Evolutionary conservation across 129 eudicot species (phyloP).

Genomic region (Solidago caesia): DNA sequence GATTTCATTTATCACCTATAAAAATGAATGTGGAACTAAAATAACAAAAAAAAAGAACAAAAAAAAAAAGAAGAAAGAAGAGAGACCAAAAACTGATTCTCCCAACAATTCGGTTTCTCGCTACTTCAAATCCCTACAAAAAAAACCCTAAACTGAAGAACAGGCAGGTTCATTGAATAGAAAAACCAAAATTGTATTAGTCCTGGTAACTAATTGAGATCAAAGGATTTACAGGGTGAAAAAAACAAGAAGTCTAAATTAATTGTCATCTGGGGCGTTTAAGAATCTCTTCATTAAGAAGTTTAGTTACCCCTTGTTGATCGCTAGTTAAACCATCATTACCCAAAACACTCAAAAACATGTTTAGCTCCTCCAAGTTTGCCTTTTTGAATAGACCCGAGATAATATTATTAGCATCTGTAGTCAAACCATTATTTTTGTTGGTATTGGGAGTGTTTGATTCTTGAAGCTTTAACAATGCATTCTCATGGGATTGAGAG

Average conservation of each 20-base stretch:
- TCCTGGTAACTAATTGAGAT: conserved; percentile 32
- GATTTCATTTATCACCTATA: conserved; percentile 16
- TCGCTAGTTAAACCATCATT: conserved; percentile 38
- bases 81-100: background rate
- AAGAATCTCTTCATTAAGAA: conserved; percentile 67
- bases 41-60: background rate
- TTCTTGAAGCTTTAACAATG: conserved; percentile 11
- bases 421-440: conserved; percentile 27
- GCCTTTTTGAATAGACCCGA: conserved; percentile 71
- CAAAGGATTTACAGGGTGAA: conserved; percentile 43
- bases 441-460: conserved; percentile 28
- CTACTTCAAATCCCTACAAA: conserved; percentile 25
- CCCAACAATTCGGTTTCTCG: conserved; percentile 21
- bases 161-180: conserved; percentile 19
- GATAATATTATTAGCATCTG: conserved; percentile 41
- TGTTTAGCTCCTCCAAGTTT: conserved; percentile 57
- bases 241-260: conserved; percentile 21
- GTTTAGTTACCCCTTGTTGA: conserved; percentile 38
- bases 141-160: conserved; percentile 26
- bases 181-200: conserved; percentile 3
- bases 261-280: conserved; percentile 47
- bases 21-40: conserved; percentile 30
- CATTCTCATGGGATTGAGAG: conserved; percentile 35
- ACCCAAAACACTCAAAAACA: conserved; percentile 45
- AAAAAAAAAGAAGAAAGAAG: background rate